phyloP scores from a whole-genome alignment of 306 rosid genomes.

The Abrus precatorius region DNA sequence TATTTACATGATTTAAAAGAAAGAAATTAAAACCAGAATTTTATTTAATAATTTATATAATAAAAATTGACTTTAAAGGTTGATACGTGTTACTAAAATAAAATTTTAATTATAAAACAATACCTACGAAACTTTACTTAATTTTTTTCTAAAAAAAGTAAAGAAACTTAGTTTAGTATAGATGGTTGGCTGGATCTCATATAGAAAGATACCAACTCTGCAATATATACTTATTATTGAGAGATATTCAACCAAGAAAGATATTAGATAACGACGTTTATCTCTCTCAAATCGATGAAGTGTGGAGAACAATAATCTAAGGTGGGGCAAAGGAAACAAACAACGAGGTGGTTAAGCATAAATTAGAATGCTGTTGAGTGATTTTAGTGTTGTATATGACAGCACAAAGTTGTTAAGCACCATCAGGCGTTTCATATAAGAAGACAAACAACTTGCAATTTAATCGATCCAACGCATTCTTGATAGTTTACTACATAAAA shows the following conservation, averaged over 20 bases:
- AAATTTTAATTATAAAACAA: too few relatives aligned
- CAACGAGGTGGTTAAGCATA: constrained; percentile 40
- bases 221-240: neutral
- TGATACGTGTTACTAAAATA: too few relatives aligned
- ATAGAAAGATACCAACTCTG: constrained; percentile 25
- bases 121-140: too few relatives aligned
- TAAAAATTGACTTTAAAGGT: too few relatives aligned
- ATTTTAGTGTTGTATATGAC: constrained; percentile 18
- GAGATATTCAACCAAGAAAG: constrained; percentile 27
- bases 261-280: constrained; percentile 10
- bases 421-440: neutral
- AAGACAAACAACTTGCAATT: neutral
- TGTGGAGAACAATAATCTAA: constrained; percentile 9
- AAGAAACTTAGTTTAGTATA: constrained; percentile 7
- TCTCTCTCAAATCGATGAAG: constrained; percentile 23
- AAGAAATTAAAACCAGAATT: too few relatives aligned
- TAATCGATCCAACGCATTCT: neutral
- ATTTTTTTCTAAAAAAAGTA: too few relatives aligned
- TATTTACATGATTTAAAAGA: too few relatives aligned
- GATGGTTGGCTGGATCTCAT: constrained; percentile 38
- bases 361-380: constrained; percentile 46
- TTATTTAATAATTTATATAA: too few relatives aligned
- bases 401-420: constrained; percentile 25
- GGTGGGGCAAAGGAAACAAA: constrained; percentile 5
- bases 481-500: neutral